These are phyloP conservation scores for Tricholoma hemisulphureum DNA, from an alignment of 768 basidiomycete genomes.

Conservation along the genomic window DNA sequence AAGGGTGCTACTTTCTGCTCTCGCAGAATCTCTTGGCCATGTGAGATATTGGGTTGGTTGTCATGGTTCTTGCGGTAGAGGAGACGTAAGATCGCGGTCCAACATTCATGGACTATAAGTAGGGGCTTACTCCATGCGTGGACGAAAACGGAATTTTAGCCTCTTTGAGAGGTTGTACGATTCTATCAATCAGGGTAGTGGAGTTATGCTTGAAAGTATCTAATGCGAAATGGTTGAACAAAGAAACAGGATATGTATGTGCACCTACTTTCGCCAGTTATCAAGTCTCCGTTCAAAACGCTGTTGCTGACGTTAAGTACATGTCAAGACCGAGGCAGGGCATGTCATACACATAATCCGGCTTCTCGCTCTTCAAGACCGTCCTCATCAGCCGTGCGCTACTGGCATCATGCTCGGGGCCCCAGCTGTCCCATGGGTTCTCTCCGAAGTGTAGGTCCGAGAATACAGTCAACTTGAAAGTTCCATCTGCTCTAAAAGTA, in stretches of 20 bases:
- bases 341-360: conserved; percentile 63
- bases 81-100: neutral
- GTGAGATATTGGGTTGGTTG: conserved; percentile 70
- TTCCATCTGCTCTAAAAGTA: conserved; percentile 54
- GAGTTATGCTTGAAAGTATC: conserved; percentile 69
- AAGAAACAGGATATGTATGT: neutral
- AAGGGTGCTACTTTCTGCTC: conserved; percentile 55
- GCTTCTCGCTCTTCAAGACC: conserved; percentile 55
- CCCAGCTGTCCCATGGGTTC: conserved; percentile 69
- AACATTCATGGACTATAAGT: neutral
- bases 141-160: conserved; percentile 64
- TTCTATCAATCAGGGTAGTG: conserved; percentile 61
- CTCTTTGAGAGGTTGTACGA: conserved; percentile 58
- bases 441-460: conserved; percentile 78
- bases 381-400: conserved; percentile 57
- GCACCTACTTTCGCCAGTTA: conserved; percentile 66
- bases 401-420: conserved; percentile 64
- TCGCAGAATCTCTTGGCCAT: conserved; percentile 61
- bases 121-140: conserved; percentile 56
- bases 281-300: conserved; percentile 70
- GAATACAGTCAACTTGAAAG: conserved; percentile 72
- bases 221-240: conserved; percentile 18
- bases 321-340: neutral
- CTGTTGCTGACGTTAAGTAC: conserved; percentile 29
- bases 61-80: conserved; percentile 60